Conservation (phyloP, 495 filamentous ascomycete species). For the Lepidopterella palustris region DNA sequence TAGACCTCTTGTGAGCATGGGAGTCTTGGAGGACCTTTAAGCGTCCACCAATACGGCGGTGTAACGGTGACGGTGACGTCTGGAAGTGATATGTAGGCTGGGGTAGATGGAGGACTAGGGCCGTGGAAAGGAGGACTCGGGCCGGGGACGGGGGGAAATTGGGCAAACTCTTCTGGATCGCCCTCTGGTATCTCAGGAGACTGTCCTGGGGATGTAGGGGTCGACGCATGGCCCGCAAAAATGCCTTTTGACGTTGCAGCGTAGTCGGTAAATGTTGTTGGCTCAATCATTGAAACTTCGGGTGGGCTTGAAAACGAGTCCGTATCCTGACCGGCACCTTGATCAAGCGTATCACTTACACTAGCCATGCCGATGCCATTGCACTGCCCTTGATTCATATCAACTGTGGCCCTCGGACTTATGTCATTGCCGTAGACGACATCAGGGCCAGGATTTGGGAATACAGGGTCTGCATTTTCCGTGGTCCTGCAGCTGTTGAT, state of each 20-base stretch:
- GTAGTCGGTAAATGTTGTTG: too few relatives aligned
- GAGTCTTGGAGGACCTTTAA: too few relatives aligned
- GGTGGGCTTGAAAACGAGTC: too few relatives aligned
- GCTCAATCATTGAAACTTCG: too few relatives aligned
- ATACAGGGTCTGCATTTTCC: conserved; percentile 53
- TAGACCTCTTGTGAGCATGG: too few relatives aligned
- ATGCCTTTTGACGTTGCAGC: too few relatives aligned
- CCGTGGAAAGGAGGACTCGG: neutral
- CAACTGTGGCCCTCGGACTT: conserved; percentile 6
- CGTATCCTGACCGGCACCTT: too few relatives aligned
- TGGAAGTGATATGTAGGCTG: neutral
- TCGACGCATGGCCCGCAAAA: too few relatives aligned
- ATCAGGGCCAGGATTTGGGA: conserved; percentile 66
- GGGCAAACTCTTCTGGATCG: too few relatives aligned
- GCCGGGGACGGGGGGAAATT: neutral
- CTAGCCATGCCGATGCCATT: neutral
- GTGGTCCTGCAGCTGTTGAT: conserved; percentile 45
- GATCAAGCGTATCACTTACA: neutral
- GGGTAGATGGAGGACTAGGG: neutral
- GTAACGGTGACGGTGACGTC: conserved; percentile 1
- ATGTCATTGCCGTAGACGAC: conserved; percentile 38
- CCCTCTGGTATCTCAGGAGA: too few relatives aligned
- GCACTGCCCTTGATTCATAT: neutral
- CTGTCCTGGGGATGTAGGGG: too few relatives aligned
- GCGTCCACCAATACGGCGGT: neutral